A percentile compares a stretch with the other conserved stretches of the same genome.
phyloP scores from a whole-genome alignment of 495 filamentous ascomycete species.

The Hypoxylon perforatum region DNA sequence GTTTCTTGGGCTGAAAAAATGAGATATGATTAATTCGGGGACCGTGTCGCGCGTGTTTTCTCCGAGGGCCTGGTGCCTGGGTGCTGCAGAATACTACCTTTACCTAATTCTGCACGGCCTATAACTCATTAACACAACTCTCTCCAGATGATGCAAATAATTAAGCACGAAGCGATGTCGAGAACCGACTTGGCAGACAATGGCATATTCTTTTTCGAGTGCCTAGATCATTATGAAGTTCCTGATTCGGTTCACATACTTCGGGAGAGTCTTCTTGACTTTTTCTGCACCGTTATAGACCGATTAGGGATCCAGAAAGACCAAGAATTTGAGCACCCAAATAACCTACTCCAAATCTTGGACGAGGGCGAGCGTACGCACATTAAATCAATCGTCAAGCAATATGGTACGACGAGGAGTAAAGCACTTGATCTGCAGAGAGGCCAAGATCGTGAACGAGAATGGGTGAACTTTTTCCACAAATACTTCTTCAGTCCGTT shows the following conservation, averaged over 20 bases:
- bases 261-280: background rate
- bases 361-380: background rate
- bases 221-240: background rate
- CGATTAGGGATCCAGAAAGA: background rate
- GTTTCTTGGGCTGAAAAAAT: no score
- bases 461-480: background rate
- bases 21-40: no score
- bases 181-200: background rate
- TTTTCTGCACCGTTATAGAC: background rate
- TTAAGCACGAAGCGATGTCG: background rate
- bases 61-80: no score
- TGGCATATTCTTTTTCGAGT: conserved; percentile 4
- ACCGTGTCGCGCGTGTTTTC: no score
- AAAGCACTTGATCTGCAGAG: background rate
- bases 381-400: background rate
- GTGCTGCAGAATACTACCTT: no score
- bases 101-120: no score
- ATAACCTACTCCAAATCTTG: background rate
- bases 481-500: background rate
- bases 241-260: background rate
- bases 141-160: no score
- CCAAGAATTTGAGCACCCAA: background rate
- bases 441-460: background rate
- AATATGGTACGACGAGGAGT: background rate
- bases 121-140: no score